Evolutionary conservation across 148 eudicot species (phyloP), one percentile per base, ranked within the genome.

Genomic region (Camellia granthamiana): DNA sequence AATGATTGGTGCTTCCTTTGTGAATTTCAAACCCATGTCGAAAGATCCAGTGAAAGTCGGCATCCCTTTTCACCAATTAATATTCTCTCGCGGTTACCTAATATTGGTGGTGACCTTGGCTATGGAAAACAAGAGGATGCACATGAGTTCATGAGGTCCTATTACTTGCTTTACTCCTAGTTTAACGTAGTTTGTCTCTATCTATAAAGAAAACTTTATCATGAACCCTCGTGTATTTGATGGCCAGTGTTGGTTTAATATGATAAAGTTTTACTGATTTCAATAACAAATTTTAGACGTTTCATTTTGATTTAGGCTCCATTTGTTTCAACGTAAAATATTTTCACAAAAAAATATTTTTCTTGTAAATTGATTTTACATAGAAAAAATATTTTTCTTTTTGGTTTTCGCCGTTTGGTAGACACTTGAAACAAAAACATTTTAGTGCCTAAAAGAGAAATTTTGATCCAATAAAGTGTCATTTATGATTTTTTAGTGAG

Each of bases 91-190:
- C 86, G 91, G 41, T 86, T 95, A 80, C 98, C 98, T 77, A 90
- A 87, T 85, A 91, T 95, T 81, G 98, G 98, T 51, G 97, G 97
- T 71, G 92, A 95, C 86, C 89, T 95, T 80, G 97, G 98, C 44
- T 83, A 90, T 74, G 98, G 98, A 42, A 91, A 88, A 72, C 98
- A 95, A 84, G 98, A 95, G 87, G 98, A 95, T 87, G 97, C 97
- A 58, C 98, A 95, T 61, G 98, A 95, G 81, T 95, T 93, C 77
- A 95, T 95, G 98, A 95, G 98, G 98, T 95, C 78, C 54, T 55
- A 72, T 66, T 58, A 23, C 55, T 76, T 58, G 19, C 69, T 73
- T 9, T 72, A 16, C 49, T 76, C 19, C 1, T 54, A 4, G 18
- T 75, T 6, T 12, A 30, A 16, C 3, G 38, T 44, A 13, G 54